Percentiles rank a stretch among this genome's conserved stretches.
These are phyloP conservation scores for Paraleonurus japonicus DNA, from an alignment of 257 asterid genomes.

Conservation along the genomic window DNA sequence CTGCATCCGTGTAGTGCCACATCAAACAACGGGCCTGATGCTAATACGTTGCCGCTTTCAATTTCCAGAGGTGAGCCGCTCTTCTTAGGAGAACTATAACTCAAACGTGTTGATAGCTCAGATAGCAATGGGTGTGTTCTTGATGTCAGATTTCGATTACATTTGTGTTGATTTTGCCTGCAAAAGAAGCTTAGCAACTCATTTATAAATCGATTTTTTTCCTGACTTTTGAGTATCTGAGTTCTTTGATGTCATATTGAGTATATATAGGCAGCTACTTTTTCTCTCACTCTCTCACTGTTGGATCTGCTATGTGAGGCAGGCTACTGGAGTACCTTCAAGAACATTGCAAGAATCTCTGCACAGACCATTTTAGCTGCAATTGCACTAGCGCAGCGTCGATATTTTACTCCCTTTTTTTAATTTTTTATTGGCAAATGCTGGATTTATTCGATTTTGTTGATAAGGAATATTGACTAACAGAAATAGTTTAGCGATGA, in stretches of 20 bases:
- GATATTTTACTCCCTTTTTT: not conserved
- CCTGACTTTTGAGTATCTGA: too few species aligned
- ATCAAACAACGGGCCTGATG: constrained; percentile 47
- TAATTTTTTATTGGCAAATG: not conserved
- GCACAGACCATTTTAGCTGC: constrained; percentile 65
- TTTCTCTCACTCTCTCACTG: not conserved
- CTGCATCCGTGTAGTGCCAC: constrained; percentile 55
- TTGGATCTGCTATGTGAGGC: constrained; percentile 21
- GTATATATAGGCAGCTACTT: not conserved
- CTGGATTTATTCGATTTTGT: constrained; percentile 25
- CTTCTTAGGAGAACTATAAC: constrained; percentile 21
- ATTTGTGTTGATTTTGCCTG: not conserved
- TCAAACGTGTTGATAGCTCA: not conserved
- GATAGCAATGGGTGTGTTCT: not conserved
- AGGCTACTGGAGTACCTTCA: constrained; percentile 56
- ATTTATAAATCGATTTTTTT: not conserved
- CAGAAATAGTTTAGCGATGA: constrained; percentile 19
- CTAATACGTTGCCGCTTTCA: constrained; percentile 42
- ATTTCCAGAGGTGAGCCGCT: constrained; percentile 62
- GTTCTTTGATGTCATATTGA: not conserved
- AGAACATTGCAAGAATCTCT: constrained; percentile 61
- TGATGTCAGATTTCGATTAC: not conserved
- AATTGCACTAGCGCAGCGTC: constrained; percentile 29
- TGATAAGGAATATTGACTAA: constrained; percentile 16
- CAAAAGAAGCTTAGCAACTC: not conserved